Evolutionary conservation across 2,329 filamentous ascomycete species (phyloP).

Genomic region (Trichoderma breve): DNA sequence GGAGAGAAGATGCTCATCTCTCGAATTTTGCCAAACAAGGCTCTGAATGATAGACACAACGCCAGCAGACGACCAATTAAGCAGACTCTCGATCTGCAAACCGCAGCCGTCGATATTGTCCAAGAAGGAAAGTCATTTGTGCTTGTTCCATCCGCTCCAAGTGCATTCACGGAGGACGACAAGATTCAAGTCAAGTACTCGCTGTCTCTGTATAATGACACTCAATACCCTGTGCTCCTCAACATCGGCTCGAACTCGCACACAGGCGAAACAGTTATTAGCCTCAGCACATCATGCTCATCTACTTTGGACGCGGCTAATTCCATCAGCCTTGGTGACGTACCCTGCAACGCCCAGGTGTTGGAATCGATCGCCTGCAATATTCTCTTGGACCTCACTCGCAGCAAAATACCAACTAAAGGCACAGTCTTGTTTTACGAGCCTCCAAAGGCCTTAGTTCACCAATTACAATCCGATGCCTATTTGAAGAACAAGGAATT

Average conservation of each 20-base stretch:
- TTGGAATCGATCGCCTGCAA: background rate
- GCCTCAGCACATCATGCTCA: background rate
- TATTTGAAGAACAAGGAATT: background rate
- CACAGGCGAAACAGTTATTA: background rate
- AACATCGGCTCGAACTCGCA: background rate
- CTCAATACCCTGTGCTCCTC: background rate
- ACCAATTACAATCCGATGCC: background rate
- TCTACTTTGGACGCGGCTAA: background rate
- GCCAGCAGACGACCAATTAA: background rate
- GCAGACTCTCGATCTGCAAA: background rate
- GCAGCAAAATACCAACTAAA: background rate
- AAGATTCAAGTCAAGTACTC: background rate
- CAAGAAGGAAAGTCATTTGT: background rate
- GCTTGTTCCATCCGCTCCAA: background rate
- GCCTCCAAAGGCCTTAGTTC: background rate
- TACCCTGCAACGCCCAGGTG: background rate
- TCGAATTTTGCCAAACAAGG: background rate
- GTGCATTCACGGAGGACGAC: background rate
- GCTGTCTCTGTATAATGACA: background rate
- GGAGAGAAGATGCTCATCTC: background rate
- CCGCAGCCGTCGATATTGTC: background rate
- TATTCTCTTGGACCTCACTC: background rate
- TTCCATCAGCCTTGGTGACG: background rate
- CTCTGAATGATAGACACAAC: background rate
- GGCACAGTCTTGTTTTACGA: background rate